phyloP scores from a whole-genome alignment of 306 rosid genomes.

The Quercus parvula region DNA sequence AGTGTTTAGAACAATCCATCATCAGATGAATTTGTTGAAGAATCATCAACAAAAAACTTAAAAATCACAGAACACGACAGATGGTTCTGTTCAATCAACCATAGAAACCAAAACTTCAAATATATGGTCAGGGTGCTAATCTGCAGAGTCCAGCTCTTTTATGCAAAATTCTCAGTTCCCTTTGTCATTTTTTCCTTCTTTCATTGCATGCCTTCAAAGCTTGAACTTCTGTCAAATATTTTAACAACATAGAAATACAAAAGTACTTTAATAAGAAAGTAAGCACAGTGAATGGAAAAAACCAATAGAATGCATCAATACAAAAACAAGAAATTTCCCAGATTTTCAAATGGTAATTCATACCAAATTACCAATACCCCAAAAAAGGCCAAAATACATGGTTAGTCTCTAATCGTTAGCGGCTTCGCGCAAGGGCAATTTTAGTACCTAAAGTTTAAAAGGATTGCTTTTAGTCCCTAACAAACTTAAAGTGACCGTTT shows the following conservation, averaged over 20 bases:
- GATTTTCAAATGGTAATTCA: background rate
- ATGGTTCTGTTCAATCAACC: background rate
- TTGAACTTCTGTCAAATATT: conserved; percentile 49
- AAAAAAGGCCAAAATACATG: too few species aligned
- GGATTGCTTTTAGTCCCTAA: too few species aligned
- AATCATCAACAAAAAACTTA: background rate
- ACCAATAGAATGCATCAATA: background rate
- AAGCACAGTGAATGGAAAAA: background rate
- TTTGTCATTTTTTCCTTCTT: conserved; percentile 38
- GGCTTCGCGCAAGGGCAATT: too few species aligned
- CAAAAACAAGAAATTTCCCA: background rate
- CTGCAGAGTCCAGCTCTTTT: background rate
- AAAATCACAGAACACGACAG: background rate
- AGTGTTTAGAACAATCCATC: background rate
- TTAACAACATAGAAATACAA: background rate
- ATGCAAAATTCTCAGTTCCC: conserved; percentile 22
- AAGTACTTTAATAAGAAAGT: background rate
- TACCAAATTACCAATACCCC: too few species aligned
- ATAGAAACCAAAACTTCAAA: background rate
- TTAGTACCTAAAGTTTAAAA: too few species aligned
- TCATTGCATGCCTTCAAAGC: conserved; percentile 78
- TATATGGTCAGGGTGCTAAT: background rate
- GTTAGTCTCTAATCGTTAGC: too few species aligned
- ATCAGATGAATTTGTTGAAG: background rate
- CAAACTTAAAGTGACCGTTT: too few species aligned